Base-by-base conservation (phyloP, 148 eudicot genomes). In the Silene latifolia region DNA sequence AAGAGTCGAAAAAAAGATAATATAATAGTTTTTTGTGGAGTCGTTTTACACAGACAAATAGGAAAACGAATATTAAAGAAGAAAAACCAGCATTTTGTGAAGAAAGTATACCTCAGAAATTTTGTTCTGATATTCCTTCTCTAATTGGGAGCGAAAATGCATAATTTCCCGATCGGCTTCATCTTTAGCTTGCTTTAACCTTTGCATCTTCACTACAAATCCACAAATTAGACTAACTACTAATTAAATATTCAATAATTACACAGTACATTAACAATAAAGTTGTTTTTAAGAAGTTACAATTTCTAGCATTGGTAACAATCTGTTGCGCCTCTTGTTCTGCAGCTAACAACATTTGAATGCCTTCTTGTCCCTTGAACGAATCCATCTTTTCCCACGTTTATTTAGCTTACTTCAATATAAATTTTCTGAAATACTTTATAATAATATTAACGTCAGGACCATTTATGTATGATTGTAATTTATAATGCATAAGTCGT, bases 281-380 rank as follows among this genome's bases (percentile, higher is more conserved):
- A 3, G 7, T 1, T 35, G 20, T 14, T 68, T 46, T 46, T 12
- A 68, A 18, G 0, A 68, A 20, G n/a, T 39, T 47, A 89, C 90
- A 57, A 68, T 80, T 87, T 86, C 82, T 81, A 21, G 93, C 93
- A 68, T 78, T 79, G 13, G 86, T 35, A 4, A 89, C 79, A 46
- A 87, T 87, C 46, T 80, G 86, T 74, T 87, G 93, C 19, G 91
- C 93, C 74, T 89, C 88, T 54, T 87, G 86, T 78, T 89, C 93
- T 51, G 90, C 93, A 53, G 86, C 78, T 12, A 89, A 79, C 61
- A 89, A 80, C 89, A 84, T 81, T 32, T 89, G 91, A 73, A 89
- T 87, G 60, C 91, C 89, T 72, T 88, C 86, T 80, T 87, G 93
- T 24, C 88, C 87, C 75, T 80, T 86, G 67, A 78, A 80, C 29